Conservation (phyloP, 352 stramenopile species). For the Globisporangium okanoganense region DNA sequence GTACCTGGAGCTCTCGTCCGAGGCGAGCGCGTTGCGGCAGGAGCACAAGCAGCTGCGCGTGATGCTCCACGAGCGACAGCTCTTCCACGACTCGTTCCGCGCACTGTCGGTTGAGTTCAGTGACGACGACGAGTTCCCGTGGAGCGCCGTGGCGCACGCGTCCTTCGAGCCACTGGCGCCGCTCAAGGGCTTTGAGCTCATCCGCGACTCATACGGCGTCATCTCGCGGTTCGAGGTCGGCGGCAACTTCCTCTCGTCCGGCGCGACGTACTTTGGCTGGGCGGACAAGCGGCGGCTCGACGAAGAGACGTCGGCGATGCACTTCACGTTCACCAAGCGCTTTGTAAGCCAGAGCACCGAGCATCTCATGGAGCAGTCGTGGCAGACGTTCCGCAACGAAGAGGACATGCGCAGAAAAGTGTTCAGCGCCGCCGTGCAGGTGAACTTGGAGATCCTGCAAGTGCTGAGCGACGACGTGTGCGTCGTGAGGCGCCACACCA, state of each 20-base stretch:
- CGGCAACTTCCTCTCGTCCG: slow-evolving; percentile 42
- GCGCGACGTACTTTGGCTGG: slow-evolving; percentile 53
- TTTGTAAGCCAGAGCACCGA: slow-evolving; percentile 31
- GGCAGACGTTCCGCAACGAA: slow-evolving; percentile 43
- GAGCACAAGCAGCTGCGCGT: slow-evolving; percentile 43
- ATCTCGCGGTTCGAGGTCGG: slow-evolving; percentile 45
- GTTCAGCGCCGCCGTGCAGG: slow-evolving; percentile 37
- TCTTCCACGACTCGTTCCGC: slow-evolving; percentile 42
- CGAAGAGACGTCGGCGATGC: slow-evolving; percentile 36
- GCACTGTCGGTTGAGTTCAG: slow-evolving; percentile 28
- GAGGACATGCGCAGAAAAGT: slow-evolving; percentile 48
- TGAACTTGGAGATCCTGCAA: slow-evolving; percentile 47
- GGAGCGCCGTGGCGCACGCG: slow-evolving; percentile 30
- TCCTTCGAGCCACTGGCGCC: slow-evolving; percentile 25
- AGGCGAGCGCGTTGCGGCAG: slow-evolving; percentile 40
- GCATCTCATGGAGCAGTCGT: slow-evolving; percentile 41
- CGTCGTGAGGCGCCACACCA: slow-evolving; percentile 53
- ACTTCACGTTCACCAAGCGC: slow-evolving; percentile 60
- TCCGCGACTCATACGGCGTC: slow-evolving; percentile 51
- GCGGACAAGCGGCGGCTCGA: slow-evolving; percentile 49
- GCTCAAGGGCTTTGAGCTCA: slow-evolving; percentile 36
- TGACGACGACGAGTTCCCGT: slow-evolving; percentile 17
- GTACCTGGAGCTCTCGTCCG: slow-evolving; percentile 35
- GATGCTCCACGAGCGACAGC: slow-evolving; percentile 52
- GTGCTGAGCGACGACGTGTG: slow-evolving; percentile 43